Base-by-base conservation (phyloP, 2,329 filamentous ascomycete genomes). In the Teratosphaeria nubilosa region DNA sequence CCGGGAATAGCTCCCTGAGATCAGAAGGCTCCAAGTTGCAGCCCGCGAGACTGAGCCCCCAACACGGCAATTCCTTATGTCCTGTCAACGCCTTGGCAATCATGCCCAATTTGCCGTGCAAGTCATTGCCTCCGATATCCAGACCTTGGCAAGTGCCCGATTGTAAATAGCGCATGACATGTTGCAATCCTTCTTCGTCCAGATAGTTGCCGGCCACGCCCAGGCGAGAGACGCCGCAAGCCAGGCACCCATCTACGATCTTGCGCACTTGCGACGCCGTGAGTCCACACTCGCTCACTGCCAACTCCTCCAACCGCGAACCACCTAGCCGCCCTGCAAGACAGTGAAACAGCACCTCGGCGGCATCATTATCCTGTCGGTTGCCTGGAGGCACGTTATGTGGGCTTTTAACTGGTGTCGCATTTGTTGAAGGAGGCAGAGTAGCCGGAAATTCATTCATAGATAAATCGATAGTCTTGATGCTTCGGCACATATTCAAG, bases 391-490 rank as follows among this genome's bases (percentile, higher is more conserved):
- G 62, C 56, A 62, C 57, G 56, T 64, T 31, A 34, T 55, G 48
- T 58, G 64, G 52, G 63, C 51, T 59, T 52, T 68, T 68, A 16
- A 61, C 60, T 1, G 63, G 63, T 10, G 57, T 63, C 7, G 57
- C 57, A 5, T 64, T 64, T 30, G 65, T 50, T 50, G 61, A 64
- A 13, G 66, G 58, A 10, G 69, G 67, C 32, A 70, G 63, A 3
- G 70, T 66, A 51, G 76, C 75, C 2, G 90, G 91, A 63, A 97
- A 92, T 2, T 84, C 82, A 59, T 96, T 86, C 67, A 89, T 87
- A 0, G 91, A 95, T 30, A 97, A 72, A 71, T 99, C 94, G 25
- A 97, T 82, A 5, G 83, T 87, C 71, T 91, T 91, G 58, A 99
- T 78, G 0, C 91, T 91, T 61, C 85, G 86, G 66, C 90, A 96